phyloP scores from a whole-genome alignment of 2,329 filamentous ascomycete species.

The Bipolaris sorokiniana region DNA sequence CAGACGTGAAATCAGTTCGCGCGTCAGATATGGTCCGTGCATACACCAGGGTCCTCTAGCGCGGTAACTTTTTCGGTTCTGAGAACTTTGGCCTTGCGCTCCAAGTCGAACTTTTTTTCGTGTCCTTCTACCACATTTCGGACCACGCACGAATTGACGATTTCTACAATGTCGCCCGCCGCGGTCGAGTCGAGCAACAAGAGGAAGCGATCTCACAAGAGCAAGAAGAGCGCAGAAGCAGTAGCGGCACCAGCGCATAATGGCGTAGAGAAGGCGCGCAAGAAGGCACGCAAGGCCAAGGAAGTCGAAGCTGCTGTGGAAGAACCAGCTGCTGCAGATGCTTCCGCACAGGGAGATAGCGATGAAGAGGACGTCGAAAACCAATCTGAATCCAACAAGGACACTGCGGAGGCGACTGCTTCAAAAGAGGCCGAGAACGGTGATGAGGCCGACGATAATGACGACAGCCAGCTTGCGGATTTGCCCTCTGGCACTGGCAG shows the following conservation, averaged over 20 bases:
- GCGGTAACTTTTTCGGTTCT: conserved; percentile 15
- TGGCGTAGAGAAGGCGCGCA: conserved; percentile 33
- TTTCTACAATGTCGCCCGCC: conserved; percentile 44
- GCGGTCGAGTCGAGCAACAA: conserved; percentile 52
- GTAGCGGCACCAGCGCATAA: conserved; percentile 23
- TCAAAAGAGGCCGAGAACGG: conserved; percentile 35
- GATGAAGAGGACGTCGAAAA: conserved; percentile 43
- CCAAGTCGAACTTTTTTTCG: conserved; percentile 14
- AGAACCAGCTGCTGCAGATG: conserved; percentile 26
- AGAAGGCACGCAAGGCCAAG: conserved; percentile 45
- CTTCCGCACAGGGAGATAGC: conserved; percentile 41
- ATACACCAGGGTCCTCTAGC: conserved; percentile 10
- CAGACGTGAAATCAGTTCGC: conserved; percentile 1
- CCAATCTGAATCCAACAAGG: conserved; percentile 16
- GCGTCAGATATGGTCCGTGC: conserved; percentile 6
- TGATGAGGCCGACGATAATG: conserved; percentile 35
- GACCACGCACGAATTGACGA: conserved; percentile 4
- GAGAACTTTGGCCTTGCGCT: conserved; percentile 11
- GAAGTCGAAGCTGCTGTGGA: conserved; percentile 49
- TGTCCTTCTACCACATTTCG: not conserved
- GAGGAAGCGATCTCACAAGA: conserved; percentile 57
- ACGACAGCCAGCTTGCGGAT: conserved; percentile 15
- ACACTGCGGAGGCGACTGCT: conserved; percentile 39
- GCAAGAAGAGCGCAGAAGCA: conserved; percentile 40
- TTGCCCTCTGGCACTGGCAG: conserved; percentile 21